Conservation (phyloP, 257 asterid species). For the Scutellaria barbata region DNA sequence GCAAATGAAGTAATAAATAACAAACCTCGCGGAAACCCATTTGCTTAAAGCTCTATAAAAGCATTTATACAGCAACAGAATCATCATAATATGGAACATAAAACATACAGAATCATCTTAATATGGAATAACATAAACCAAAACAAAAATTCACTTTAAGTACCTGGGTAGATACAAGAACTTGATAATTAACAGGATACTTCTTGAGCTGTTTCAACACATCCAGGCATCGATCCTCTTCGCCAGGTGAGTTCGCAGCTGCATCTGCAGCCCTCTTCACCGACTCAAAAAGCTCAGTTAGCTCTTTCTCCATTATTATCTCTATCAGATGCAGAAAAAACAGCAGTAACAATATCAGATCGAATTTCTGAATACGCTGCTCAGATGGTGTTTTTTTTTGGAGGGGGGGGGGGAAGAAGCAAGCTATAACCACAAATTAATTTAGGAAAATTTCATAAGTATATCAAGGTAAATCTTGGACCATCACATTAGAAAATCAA, state of each 20-base stretch:
- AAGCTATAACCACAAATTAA: not conserved
- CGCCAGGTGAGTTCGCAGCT: slow-evolving; percentile 60
- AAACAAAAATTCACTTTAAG: too few species aligned
- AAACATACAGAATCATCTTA: not conserved
- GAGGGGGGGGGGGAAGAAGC: too few species aligned
- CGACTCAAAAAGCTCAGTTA: slow-evolving; percentile 70
- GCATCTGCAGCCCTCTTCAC: slow-evolving; percentile 85
- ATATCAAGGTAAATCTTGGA: too few species aligned
- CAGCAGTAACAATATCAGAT: slow-evolving; percentile 10
- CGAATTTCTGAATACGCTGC: not conserved
- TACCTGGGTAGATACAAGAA: slow-evolving; percentile 93
- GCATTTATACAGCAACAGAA: not conserved
- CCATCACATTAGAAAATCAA: not conserved
- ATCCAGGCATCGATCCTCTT: slow-evolving; percentile 70
- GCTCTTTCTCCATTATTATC: slow-evolving; percentile 80
- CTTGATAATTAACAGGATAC: slow-evolving; percentile 82
- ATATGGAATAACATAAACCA: too few species aligned
- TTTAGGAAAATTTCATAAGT: not conserved
- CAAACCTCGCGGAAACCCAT: too few species aligned
- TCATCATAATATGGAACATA: too few species aligned
- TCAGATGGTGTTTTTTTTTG: too few species aligned
- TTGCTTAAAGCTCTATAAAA: too few species aligned
- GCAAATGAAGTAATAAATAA: too few species aligned
- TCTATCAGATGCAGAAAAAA: slow-evolving; percentile 32
- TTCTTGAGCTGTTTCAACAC: slow-evolving; percentile 68